Evolutionary conservation across 768 basidiomycete species (phyloP).

Genomic region (Rhizopogon sp.): DNA sequence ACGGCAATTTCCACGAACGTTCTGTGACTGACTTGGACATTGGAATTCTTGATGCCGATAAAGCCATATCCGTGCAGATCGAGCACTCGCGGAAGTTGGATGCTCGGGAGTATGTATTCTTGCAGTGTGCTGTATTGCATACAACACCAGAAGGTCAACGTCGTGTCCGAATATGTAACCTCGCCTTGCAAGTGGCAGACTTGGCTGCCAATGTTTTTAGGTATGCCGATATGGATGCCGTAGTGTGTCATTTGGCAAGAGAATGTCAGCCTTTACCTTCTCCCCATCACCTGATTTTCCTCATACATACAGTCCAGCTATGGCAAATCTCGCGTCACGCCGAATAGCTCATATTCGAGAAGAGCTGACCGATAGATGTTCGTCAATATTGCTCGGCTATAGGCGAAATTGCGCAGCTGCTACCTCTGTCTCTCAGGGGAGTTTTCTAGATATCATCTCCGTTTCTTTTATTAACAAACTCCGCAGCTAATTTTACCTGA

Average conservation of each 20-base stretch:
- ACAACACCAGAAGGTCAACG: conserved; percentile 75
- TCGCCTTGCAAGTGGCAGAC: conserved; percentile 76
- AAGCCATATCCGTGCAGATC: conserved; percentile 69
- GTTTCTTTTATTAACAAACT: conserved; percentile 3
- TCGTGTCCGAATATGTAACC: conserved; percentile 79
- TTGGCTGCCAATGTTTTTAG: conserved; percentile 91
- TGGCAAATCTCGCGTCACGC: conserved; percentile 54
- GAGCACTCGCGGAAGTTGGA: conserved; percentile 68
- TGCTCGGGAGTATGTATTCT: conserved; percentile 64
- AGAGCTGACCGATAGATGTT: conserved; percentile 78
- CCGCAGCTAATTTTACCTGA: conserved; percentile 89
- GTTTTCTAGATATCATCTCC: conserved; percentile 8
- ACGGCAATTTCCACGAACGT: conserved; percentile 68
- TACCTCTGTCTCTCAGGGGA: conserved; percentile 73
- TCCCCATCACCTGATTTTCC: not conserved
- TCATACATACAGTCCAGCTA: conserved; percentile 45
- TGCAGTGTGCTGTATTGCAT: conserved; percentile 88
- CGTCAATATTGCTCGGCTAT: conserved; percentile 79
- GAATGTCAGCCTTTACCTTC: conserved; percentile 49
- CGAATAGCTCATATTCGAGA: conserved; percentile 77
- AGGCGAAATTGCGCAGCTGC: conserved; percentile 83
- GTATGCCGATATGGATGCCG: conserved; percentile 85
- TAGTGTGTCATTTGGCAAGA: conserved; percentile 68
- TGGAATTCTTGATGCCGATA: conserved; percentile 77
- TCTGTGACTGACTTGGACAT: conserved; percentile 72